Evolutionary conservation across 495 filamentous ascomycete species (phyloP), one percentile per base, ranked within the genome.

Genomic region (Hypoxylon intermedium): DNA sequence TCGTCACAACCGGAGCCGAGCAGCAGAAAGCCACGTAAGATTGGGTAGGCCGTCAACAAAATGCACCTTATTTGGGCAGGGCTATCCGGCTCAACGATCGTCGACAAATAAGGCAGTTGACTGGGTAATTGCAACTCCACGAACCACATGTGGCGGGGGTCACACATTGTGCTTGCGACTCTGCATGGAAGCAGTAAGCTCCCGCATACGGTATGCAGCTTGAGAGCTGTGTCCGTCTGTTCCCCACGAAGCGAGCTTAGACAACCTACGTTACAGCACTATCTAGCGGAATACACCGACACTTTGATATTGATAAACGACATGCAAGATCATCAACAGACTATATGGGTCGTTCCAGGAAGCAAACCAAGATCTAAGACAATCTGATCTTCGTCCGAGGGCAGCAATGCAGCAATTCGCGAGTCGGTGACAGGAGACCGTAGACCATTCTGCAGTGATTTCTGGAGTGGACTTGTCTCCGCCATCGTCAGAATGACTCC

Each of bases 291-390:
- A 57, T 65, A 60, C 62, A 65, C 56, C 62, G 62, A 65, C 28
- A 53, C 46, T 65, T 65, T 60, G 62, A 60, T 65, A 47, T 41
- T 52, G 56, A 60, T 56, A 52, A 45, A 53, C 34, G 37, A 16
- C 36, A 65, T 65, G 62, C 56, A 60, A 65, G 62, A 65, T 65
- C 62, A 21, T 60, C 62, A 60, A 52, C 51, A 62, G 16, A 23
- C 62, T 60, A 65, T 26, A 42, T 57, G 42, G 52, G 52, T 40
- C 30, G 24, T 33, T 48, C 51, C 47, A 65, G 51, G 62, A 31
- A 65, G 62, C 62, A 65, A 65, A 65, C 62, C 56, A 54, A 65
- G 62, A 60, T 60, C 62, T 60, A 60, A 65, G 62, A 60, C 56
- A 65, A 48, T 42, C 19, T 40, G 52, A 65, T 57, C 45, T 51